These are phyloP conservation scores for Globisporangium splendens DNA, from an alignment of 352 stramenopile genomes.

Conservation along the genomic window DNA sequence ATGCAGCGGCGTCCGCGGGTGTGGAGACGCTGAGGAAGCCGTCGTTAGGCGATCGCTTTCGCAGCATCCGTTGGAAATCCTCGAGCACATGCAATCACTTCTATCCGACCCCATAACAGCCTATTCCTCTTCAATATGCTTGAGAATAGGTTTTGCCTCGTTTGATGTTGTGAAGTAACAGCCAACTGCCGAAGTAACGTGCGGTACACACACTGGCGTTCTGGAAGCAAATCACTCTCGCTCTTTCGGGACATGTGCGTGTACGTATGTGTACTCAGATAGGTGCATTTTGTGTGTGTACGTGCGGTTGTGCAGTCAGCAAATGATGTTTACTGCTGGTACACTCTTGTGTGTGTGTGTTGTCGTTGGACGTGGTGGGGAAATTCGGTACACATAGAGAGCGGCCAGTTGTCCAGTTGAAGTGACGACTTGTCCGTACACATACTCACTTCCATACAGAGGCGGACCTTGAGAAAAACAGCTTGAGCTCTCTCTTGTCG, in stretches of 20 bases:
- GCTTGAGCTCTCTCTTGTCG: background rate
- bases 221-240: background rate
- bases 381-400: constrained; percentile 5
- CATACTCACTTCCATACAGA: constrained; percentile 5
- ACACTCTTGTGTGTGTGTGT: background rate
- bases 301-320: too few relatives aligned
- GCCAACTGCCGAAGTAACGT: background rate
- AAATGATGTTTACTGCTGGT: too few relatives aligned
- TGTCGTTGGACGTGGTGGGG: background rate
- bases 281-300: background rate
- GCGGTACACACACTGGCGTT: background rate
- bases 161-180: background rate
- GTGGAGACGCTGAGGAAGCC: constrained; percentile 12
- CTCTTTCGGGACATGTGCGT: background rate
- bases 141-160: background rate
- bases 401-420: constrained; percentile 12
- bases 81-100: too few relatives aligned
- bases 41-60: constrained; percentile 28
- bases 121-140: background rate
- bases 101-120: background rate
- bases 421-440: constrained; percentile 3
- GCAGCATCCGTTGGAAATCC: constrained; percentile 29
- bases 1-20: background rate
- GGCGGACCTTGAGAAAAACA: background rate
- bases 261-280: constrained; percentile 2